Evolutionary conservation across 202 grass and related monocot genomes (phyloP), one percentile per base, ranked within the genome.

Genomic region (Digitaria exilis): DNA sequence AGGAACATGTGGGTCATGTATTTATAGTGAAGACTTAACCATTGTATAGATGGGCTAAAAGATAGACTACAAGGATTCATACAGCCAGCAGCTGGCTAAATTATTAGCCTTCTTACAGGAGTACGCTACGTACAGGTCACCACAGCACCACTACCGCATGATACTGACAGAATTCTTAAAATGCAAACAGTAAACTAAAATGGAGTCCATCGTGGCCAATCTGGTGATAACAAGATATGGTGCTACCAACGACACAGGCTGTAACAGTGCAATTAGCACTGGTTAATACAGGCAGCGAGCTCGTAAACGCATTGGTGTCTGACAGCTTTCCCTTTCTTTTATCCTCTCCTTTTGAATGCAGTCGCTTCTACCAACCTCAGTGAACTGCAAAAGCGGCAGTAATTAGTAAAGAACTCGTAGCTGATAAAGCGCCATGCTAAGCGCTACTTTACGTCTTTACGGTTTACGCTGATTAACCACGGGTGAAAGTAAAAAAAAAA

Each of bases 311-410:
- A 84, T 28, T 75, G 84, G 60, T 80, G 62, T 9, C 15, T 5
- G 46, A 11, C 28, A 34, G 26, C 48, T 65, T 65, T 77, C 76
- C 9, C 45, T 32, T 41, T 22, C 31, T 67, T 59, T 51, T 48
- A 7, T 57, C 32, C 5, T 39, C 15, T 6, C 16, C 46, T 69
- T 72, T 48, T 67, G 42, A 30, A 74, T 78, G 54, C 60, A 62
- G 51, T 49, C 75, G 69, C 16, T 74, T 83, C 9, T 60, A 76
- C 82, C 75, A 80, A 84, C 80, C 69, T 48, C 75, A 14, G 80
- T 69, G 17, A 87, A 63, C 50, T 73, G 73, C 31, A 62, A 83
- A 85, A 60, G 61, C n/a, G 35, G 17, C 88, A 86, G 83, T 86
- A 84, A 86, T 29, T 32, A 71, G 15, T 65, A 81, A 22, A 62